Conservation (phyloP, 352 stramenopile species). For the Globisporangium uncinulatum region DNA sequence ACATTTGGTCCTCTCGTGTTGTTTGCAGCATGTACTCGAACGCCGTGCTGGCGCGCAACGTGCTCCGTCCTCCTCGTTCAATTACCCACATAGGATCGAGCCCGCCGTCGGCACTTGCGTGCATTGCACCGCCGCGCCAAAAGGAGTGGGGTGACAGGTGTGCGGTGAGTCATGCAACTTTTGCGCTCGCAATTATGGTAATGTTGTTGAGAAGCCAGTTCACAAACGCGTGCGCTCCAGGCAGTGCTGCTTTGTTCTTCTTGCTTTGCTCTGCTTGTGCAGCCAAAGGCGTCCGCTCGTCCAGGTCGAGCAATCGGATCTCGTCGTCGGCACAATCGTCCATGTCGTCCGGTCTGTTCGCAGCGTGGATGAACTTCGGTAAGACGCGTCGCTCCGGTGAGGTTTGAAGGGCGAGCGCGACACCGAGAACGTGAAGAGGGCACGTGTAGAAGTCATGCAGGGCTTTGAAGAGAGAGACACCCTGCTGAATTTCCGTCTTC, state of each 20-base stretch:
- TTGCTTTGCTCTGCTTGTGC: not conserved
- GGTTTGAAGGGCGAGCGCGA: slow-evolving; percentile 7
- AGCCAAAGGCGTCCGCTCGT: not conserved
- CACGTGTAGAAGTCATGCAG: slow-evolving; percentile 8
- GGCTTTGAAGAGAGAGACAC: too few species aligned
- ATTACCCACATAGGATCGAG: slow-evolving; percentile 6
- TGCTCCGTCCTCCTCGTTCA: slow-evolving; percentile 5
- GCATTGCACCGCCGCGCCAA: slow-evolving; percentile 7
- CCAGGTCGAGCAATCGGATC: slow-evolving; percentile 6
- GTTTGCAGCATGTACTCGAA: slow-evolving; percentile 11
- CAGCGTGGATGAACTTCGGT: slow-evolving; percentile 5
- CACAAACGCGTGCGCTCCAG: slow-evolving; percentile 13
- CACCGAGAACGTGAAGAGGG: slow-evolving; percentile 9
- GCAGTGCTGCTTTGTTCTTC: not conserved
- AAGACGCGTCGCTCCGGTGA: slow-evolving; percentile 4
- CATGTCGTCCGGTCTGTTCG: not conserved
- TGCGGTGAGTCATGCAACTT: not conserved
- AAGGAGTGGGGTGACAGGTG: slow-evolving; percentile 11
- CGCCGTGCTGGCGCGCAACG: slow-evolving; percentile 6
- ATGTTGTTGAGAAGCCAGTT: slow-evolving; percentile 9
- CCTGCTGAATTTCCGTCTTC: too few species aligned
- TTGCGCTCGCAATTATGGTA: not conserved
- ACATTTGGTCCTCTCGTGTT: slow-evolving; percentile 1
- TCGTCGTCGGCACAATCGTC: slow-evolving; percentile 1
- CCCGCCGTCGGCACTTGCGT: slow-evolving; percentile 4